Evolutionary conservation across 208 protist species (phyloP).

Genomic region (Leishmania arabica): DNA sequence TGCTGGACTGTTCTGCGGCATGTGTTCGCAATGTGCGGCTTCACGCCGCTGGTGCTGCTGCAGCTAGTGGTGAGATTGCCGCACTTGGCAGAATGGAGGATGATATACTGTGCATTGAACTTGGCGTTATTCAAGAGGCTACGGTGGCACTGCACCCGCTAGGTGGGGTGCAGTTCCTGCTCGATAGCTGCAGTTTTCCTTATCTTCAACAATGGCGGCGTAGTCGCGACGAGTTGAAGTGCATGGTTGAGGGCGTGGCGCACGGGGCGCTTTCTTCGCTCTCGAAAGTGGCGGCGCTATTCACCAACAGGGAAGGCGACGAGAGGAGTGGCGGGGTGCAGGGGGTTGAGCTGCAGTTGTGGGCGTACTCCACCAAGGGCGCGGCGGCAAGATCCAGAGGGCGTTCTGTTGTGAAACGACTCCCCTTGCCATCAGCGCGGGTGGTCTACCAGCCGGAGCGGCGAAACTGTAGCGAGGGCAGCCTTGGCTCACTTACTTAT

Average conservation of each 20-base stretch:
- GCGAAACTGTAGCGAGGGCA: not conserved
- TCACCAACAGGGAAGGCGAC: not conserved
- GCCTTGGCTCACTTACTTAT: not conserved
- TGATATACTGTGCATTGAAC: not conserved
- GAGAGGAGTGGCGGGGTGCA: not conserved
- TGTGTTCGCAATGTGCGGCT: constrained; percentile 31
- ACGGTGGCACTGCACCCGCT: constrained; percentile 15
- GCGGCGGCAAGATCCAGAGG: not conserved
- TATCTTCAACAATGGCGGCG: constrained; percentile 26
- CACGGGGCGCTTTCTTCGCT: not conserved
- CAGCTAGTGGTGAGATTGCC: not conserved
- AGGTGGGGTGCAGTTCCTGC: constrained; percentile 15
- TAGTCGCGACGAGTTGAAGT: constrained; percentile 13
- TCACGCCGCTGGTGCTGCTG: not conserved
- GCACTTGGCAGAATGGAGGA: not conserved
- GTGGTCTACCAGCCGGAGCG: constrained; percentile 5
- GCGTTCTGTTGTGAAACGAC: not conserved
- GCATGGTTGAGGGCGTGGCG: not conserved
- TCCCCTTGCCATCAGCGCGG: not conserved
- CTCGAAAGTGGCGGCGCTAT: not conserved
- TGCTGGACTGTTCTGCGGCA: constrained; percentile 17
- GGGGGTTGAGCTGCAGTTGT: constrained; percentile 14
- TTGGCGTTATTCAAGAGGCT: constrained; percentile 28
- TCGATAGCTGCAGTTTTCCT: constrained; percentile 17
- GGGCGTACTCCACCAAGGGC: constrained; percentile 7